Percentiles rank a stretch among this genome's conserved stretches.
These are phyloP conservation scores for Metarhizium anisopliae DNA, from an alignment of 2,329 filamentous ascomycete species.

Conservation along the genomic window DNA sequence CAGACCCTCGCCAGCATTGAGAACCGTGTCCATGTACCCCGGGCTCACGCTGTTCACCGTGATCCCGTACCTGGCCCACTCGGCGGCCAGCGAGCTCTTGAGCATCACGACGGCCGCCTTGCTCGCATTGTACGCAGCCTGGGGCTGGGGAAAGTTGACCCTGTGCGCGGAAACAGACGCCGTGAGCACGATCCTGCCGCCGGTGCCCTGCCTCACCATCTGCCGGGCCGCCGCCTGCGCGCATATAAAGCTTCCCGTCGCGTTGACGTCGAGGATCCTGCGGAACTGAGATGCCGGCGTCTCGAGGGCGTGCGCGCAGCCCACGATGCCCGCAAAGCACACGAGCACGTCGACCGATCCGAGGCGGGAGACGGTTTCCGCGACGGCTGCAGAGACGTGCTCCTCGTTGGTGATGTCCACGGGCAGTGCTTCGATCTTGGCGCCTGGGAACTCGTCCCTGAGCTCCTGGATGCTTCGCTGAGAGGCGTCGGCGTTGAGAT, in stretches of 20 bases:
- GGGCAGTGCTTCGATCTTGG: too few relatives aligned
- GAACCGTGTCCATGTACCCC: conserved; percentile 69
- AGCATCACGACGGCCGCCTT: conserved; percentile 60
- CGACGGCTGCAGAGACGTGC: too few relatives aligned
- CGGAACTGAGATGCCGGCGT: conserved; percentile 39
- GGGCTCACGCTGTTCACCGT: conserved; percentile 62
- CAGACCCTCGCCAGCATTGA: conserved; percentile 58
- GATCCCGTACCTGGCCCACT: conserved; percentile 61
- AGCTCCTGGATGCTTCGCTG: too few relatives aligned
- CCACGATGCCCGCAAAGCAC: conserved; percentile 52
- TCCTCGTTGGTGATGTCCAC: too few relatives aligned
- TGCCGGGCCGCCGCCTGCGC: conserved; percentile 52
- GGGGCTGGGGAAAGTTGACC: conserved; percentile 66
- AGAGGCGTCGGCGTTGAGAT: too few relatives aligned
- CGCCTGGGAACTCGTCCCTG: too few relatives aligned
- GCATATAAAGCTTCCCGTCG: conserved; percentile 60
- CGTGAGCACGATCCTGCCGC: conserved; percentile 57
- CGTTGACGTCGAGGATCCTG: conserved; percentile 60
- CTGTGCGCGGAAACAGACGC: conserved; percentile 60
- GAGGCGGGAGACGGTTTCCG: background rate
- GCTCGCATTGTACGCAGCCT: conserved; percentile 62
- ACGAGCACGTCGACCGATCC: conserved; percentile 15
- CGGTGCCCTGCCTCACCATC: conserved; percentile 41
- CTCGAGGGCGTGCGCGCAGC: conserved; percentile 50
- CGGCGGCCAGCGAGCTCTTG: conserved; percentile 57